Evolutionary conservation across 192 early-diverging fungal genomes (phyloP).

Genomic region (Anaeromyces robustus): DNA sequence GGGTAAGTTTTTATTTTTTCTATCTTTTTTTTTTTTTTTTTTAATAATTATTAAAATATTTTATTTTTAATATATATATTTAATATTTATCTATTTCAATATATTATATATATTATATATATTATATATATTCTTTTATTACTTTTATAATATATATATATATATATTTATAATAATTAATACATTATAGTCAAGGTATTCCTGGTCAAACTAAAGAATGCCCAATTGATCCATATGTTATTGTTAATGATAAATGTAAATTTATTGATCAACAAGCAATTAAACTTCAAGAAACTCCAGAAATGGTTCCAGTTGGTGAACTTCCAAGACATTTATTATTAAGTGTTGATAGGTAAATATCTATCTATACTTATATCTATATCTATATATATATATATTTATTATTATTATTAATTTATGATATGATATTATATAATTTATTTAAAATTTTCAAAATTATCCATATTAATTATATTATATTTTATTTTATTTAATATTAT

Average conservation of each 20-base stretch:
- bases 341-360: slow-evolving; percentile 60
- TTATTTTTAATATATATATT: too few species aligned
- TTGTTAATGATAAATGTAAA: slow-evolving; percentile 85
- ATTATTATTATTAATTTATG: neutral
- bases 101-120: neutral
- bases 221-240: slow-evolving; percentile 79
- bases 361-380: too few species aligned
- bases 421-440: neutral
- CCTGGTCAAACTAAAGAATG: slow-evolving; percentile 43
- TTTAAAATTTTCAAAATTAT: neutral
- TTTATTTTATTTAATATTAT: neutral
- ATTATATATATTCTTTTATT: neutral
- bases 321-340: slow-evolving; percentile 86
- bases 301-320: slow-evolving; percentile 95
- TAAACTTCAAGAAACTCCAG: slow-evolving; percentile 94
- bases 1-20: slow-evolving; percentile 33
- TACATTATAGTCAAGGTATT: slow-evolving; percentile 2
- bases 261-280: slow-evolving; percentile 95
- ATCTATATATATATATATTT: neutral
- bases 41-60: too few species aligned
- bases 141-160: neutral
- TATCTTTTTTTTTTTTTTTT: too few species aligned
- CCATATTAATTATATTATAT: too few species aligned
- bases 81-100: too few species aligned
- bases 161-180: neutral